Base-by-base conservation (phyloP, 1,284 basidiomycete genomes). In the Microbotryum saponariae region DNA sequence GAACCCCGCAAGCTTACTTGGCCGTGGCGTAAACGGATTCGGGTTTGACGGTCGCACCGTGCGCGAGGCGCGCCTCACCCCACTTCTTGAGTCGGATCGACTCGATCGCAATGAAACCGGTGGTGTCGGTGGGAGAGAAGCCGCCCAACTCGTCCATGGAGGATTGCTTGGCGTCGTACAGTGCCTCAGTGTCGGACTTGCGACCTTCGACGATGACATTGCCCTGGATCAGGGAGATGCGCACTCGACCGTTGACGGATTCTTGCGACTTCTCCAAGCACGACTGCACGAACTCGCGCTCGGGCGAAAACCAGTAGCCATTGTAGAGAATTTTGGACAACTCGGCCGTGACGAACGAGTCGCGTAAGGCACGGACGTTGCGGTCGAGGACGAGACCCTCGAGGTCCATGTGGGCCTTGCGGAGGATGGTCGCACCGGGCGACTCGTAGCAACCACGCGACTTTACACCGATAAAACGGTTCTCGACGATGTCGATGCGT, bases 131-230 rank as follows among this genome's bases (percentile, higher is more conserved):
- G 21, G 91, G 91, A 78, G 94, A 89, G 78, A 97, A 97, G 52
- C 94, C 94, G 69, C 93, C 93, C 64, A 97, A 85, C 79, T 97
- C 93, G 77, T 98, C 94, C 94, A 99, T 98, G 63, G 91, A 96
- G n/a, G 91, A 91, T 78, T 97, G 84, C 63, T 87, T 87, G 74
- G 91, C 92, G 74, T 98, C 94, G 77, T 99, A 99, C 37, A 97
- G 51, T 23, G 46, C 85, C 81, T 93, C 91, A 27, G 68, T 60
- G 29, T 89, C 82, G 65, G 91, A 94, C 73, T 84, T 84, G 62
- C 96, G 85, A 54, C 94, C 94, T 76, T 97, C 90, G 64, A 98
- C 82, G 70, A 94, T 82, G 54, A 94, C 89, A 77, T 97, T 97
- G 66, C 96, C 94, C 81, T 96, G 96, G 84, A 94, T 93, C 51